Evolutionary conservation across 2,329 filamentous ascomycete species (phyloP).

Genomic region (Xylariaceae sp.): DNA sequence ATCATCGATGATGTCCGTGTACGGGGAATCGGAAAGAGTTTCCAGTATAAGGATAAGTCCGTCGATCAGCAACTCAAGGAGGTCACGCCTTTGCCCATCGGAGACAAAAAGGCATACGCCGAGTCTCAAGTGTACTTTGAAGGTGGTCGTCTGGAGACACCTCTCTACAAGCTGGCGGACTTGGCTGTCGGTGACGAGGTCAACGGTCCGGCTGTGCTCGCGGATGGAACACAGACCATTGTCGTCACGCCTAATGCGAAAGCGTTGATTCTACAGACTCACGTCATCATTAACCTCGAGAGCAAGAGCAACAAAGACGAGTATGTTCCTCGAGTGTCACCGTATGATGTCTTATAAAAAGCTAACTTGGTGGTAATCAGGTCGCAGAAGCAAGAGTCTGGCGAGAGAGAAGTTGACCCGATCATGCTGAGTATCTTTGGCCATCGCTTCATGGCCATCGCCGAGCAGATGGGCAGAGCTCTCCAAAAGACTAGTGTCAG

Average conservation of each 20-base stretch:
- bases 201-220: constrained; percentile 76
- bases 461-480: constrained; percentile 76
- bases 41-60: constrained; percentile 70
- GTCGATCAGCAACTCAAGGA: constrained; percentile 77
- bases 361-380: constrained; percentile 23
- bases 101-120: constrained; percentile 57
- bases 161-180: constrained; percentile 75
- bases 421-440: constrained; percentile 75
- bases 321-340: constrained; percentile 24
- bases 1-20: constrained; percentile 87
- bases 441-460: constrained; percentile 79
- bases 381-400: constrained; percentile 23
- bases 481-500: constrained; percentile 75
- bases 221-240: constrained; percentile 86
- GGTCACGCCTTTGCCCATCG: constrained; percentile 54
- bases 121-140: constrained; percentile 75
- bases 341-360: neutral
- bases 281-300: constrained; percentile 81
- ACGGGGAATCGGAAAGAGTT: constrained; percentile 83
- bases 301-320: constrained; percentile 43
- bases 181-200: constrained; percentile 67
- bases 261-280: constrained; percentile 74
- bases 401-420: constrained; percentile 56
- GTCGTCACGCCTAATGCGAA: constrained; percentile 75
- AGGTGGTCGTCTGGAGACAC: constrained; percentile 68